phyloP scores from a whole-genome alignment of 2,329 filamentous ascomycete species.

The Cadophora sp. region DNA sequence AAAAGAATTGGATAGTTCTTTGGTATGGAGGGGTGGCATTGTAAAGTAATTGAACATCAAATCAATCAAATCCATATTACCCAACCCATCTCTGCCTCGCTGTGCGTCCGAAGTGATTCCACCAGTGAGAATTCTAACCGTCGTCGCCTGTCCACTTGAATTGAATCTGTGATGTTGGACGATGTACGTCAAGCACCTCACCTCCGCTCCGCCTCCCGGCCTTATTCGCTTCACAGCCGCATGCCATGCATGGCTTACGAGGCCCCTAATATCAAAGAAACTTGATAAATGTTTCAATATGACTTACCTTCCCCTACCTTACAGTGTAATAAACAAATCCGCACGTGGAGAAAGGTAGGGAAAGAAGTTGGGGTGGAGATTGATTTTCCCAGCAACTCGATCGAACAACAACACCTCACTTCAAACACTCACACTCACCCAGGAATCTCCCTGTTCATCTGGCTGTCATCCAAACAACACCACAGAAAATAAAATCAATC shows the following conservation, averaged over 20 bases:
- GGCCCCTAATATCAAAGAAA: slow-evolving; percentile 16
- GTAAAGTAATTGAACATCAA: slow-evolving; percentile 33
- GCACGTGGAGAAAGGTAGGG: slow-evolving; percentile 1
- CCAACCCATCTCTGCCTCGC: not conserved
- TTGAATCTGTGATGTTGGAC: not conserved
- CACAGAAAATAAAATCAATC: no score
- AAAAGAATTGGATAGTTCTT: slow-evolving; percentile 23
- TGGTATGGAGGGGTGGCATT: slow-evolving; percentile 24
- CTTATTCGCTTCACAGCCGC: slow-evolving; percentile 13
- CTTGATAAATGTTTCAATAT: slow-evolving; percentile 16
- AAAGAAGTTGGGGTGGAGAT: not conserved
- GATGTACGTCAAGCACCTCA: not conserved
- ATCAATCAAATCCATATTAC: slow-evolving; percentile 24
- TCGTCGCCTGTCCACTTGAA: not conserved
- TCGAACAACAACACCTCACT: not conserved
- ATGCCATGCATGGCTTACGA: not conserved
- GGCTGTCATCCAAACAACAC: slow-evolving; percentile 16
- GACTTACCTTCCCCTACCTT: no score
- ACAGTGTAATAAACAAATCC: slow-evolving; percentile 3
- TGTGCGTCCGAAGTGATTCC: not conserved
- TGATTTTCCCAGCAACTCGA: slow-evolving; percentile 9
- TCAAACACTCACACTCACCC: not conserved
- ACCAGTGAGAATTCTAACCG: not conserved
- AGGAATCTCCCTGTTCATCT: slow-evolving; percentile 10
- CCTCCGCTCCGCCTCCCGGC: no score